Base-by-base conservation (phyloP, 768 basidiomycete species). In the Coprinopsis sp. region DNA sequence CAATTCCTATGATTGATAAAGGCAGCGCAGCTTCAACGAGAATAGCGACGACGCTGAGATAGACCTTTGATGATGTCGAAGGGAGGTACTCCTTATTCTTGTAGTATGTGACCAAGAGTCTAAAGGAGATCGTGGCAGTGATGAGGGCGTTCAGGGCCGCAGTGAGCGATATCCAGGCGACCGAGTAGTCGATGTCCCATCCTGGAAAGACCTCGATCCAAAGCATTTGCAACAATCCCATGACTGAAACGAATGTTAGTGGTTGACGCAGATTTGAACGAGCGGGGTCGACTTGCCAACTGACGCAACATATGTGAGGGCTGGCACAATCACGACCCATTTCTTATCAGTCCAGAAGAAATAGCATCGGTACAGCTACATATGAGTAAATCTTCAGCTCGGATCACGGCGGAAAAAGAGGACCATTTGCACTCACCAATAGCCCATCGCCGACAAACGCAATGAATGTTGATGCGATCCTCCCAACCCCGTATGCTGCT, bases 161-260 rank as follows among this genome's bases (percentile, higher is more conserved):
- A 33, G 41, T 49, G 16, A 49, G 47, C 1, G 40, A 34, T 7
- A 49, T 49, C 47, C 47, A 49, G 6, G 47, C 40, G 2, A 49
- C 47, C 5, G 39, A 42, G 23, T 25, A 49, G 16, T 49, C 47
- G 40, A 49, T 49, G 3, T 24, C 16, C 47, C 47, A 49, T 5
- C 31, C 47, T 3, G 47, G 40, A 25, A 42, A 49, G 2, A 27
- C 24, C 4, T 33, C 39, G 19, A 25, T 8, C 47, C 47, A 49
- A 2, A 49, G 47, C 47, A 49, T 49, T 25, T 49, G 47, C 10
- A 49, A 24, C 13, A 49, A 24, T 8, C 47, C 47, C 47, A 49
- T 49, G 1, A 49, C 47, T 49, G 19, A 23, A 36, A 14, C 14
- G 8, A 2, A 33, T 36, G 10, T 13, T 16, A 24, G 25, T 24